Percentiles rank a stretch among this genome's conserved stretches.
Evolutionary conservation across 805 yeast genomes (phyloP).

Genomic region (Zygosaccharomyces pseudorouxii): DNA sequence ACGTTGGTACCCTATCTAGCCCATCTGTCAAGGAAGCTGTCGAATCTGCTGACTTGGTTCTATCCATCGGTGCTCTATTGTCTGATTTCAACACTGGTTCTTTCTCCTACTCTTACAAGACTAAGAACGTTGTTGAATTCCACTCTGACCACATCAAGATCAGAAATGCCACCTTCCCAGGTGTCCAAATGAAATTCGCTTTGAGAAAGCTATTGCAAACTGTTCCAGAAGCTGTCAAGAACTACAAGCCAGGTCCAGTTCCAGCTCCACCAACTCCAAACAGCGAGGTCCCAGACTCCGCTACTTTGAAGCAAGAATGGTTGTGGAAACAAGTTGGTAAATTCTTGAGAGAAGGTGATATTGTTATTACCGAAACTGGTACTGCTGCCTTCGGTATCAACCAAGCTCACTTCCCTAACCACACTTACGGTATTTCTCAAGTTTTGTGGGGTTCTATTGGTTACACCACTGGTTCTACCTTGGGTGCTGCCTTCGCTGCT

Average conservation of each 20-base stretch:
- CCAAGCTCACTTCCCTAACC: constrained; percentile 58
- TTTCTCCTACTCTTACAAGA: constrained; percentile 68
- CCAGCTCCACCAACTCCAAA: constrained; percentile 48
- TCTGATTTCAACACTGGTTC: constrained; percentile 92
- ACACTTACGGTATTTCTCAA: constrained; percentile 64
- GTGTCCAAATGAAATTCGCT: constrained; percentile 63
- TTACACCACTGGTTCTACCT: constrained; percentile 60
- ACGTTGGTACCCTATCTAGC: constrained; percentile 73
- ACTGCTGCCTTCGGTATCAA: constrained; percentile 71
- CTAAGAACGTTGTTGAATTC: constrained; percentile 72
- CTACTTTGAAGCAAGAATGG: constrained; percentile 60
- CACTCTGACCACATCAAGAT: constrained; percentile 73
- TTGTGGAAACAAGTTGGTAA: constrained; percentile 60
- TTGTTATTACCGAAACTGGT: constrained; percentile 68
- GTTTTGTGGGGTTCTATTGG: constrained; percentile 77
- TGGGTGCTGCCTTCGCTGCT: constrained; percentile 67
- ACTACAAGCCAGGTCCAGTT: constrained; percentile 50
- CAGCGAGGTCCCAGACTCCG: constrained; percentile 41
- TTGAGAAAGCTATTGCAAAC: constrained; percentile 41
- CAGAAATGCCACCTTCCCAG: constrained; percentile 64
- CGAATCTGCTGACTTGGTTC: constrained; percentile 67
- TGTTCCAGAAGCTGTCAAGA: constrained; percentile 38
- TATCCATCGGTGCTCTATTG: constrained; percentile 76
- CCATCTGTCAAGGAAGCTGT: constrained; percentile 70
- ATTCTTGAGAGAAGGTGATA: constrained; percentile 63